Base-by-base conservation (phyloP, 2,329 filamentous ascomycete species). In the Colletotrichum gigasporum region DNA sequence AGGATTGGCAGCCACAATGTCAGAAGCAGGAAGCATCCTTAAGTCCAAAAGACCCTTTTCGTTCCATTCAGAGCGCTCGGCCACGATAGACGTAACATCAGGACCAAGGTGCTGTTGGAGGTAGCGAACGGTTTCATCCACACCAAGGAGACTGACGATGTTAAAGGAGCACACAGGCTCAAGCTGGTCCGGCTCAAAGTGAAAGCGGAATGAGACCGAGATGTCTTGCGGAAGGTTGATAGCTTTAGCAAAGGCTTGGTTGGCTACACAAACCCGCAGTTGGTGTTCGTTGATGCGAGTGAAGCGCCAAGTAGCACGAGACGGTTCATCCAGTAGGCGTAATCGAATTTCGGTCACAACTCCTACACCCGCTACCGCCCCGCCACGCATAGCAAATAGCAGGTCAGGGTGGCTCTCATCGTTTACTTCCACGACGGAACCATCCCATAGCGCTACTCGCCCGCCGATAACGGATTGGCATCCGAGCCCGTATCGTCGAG, bases 81-180 rank as follows among this genome's bases (percentile, higher is more conserved):
- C 20, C 22, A 37, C 18, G 4, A 57, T 30, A 3, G 26, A 44
- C 24, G 53, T 18, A 12, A 57, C 39, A 26, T 32, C 37, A 7
- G n/a, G 18, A 3, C 53, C 18, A 32, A 57, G 20, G 28, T 44
- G 24, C n/a, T 57, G 8, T 12, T 22, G 6, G n/a, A 57, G 24
- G 24, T 30, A 3, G 22, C 20, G 53, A 11, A 57, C 20, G 30
- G 26, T 45, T 5, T 57, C 41, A 18, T 30, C 34, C 37, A 11
- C 18, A 41, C 35, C 20, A 18, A 57, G 53, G 24, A 57, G 53
- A 30, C 53, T 57, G 41, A 57, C 28, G 18, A 57, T 44, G 8
- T 57, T 57, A 16, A 57, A 57, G 16, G 53, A 57, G 39, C 41
- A 57, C n/a, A 57, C 26, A 11, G 28, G 53, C 30, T 57, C 30